These are phyloP conservation scores for Quillaja saponaria DNA, from an alignment of 306 rosid species.

Conservation along the genomic window DNA sequence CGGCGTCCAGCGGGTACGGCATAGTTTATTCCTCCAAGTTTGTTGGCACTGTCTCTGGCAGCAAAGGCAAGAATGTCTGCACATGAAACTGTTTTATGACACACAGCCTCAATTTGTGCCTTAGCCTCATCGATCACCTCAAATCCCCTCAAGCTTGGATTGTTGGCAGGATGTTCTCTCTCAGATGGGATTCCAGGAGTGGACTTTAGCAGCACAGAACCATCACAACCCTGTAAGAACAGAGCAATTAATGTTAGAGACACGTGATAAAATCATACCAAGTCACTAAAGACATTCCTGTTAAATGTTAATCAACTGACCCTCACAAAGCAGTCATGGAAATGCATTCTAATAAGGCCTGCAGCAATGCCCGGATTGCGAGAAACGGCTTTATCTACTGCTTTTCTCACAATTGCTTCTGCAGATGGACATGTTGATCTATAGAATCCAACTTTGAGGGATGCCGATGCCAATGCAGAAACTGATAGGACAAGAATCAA, in stretches of 20 bases:
- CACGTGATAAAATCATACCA: background rate
- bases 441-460: conserved; percentile 37
- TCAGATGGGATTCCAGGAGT: conserved; percentile 1
- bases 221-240: conserved; percentile 38
- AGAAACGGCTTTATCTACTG: conserved; percentile 42
- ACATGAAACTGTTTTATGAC: conserved; percentile 31
- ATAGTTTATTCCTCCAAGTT: conserved; percentile 23
- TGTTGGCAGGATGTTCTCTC: conserved; percentile 17
- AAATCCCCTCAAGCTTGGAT: conserved; percentile 6
- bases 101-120: conserved; percentile 21
- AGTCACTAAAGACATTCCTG: background rate
- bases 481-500: conserved; percentile 34
- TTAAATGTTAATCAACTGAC: conserved; percentile 1
- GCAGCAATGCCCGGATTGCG: conserved; percentile 33
- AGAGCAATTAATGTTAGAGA: background rate
- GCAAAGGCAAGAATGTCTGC: conserved; percentile 35
- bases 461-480: conserved; percentile 28
- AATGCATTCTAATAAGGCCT: conserved; percentile 25
- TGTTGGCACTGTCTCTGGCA: conserved; percentile 26
- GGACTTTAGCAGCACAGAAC: conserved; percentile 27
- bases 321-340: conserved; percentile 33
- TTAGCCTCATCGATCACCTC: conserved; percentile 33
- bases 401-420: conserved; percentile 42
- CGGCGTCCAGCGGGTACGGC: conserved; percentile 25
- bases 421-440: conserved; percentile 35